Evolutionary conservation across 345 rosid species (phyloP), one percentile per base, ranked within the genome.

Genomic region (Dipteronia dyeriana): DNA sequence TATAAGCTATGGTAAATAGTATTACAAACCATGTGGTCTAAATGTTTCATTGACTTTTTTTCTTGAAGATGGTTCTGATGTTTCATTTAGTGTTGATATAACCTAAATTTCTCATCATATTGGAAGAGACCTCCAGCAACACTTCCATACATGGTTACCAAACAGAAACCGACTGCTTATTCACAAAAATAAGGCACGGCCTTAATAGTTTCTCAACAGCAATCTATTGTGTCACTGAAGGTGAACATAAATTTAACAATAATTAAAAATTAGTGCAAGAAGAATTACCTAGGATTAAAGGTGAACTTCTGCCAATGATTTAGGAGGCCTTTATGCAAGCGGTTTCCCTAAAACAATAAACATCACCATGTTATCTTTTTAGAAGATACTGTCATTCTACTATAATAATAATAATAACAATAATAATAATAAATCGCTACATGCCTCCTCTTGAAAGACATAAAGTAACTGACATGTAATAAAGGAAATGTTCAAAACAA

Each of bases 261-360:
- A 23, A 74, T 43, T 6, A 7, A 29, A 76, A 39, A 66, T 5
- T 59, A 1, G 67, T 20, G 45, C 67, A 63, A 84, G 79, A 29
- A 60, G 10, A 77, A 72, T 86, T 85, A 92, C 98, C 99, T 96
- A 76, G 97, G 97, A 86, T 94, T 96, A 88, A 94, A 91, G 38
- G 95, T 91, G 87, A 94, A 94, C 85, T 91, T 96, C 87, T 94
- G 95, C 98, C 98, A 91, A 85, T 94, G 98, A 84, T 82, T 94
- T 83, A 94, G 84, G 76, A 97, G 89, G 80, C 91, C 94, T 84
- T 91, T 92, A 78, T 92, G 89, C 74, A 94, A 83, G 83, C 93
- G 89, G 47, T 89, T 92, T 80, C 99, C 98, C 98, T 94, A 76
- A 26, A 83, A 84, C 25, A 80, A 77, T 7, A 29, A 23, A 81